Percentiles rank a stretch among this genome's conserved stretches.
These are phyloP conservation scores for Eutrema yunnanense DNA, from an alignment of 345 rosid species.

Conservation along the genomic window DNA sequence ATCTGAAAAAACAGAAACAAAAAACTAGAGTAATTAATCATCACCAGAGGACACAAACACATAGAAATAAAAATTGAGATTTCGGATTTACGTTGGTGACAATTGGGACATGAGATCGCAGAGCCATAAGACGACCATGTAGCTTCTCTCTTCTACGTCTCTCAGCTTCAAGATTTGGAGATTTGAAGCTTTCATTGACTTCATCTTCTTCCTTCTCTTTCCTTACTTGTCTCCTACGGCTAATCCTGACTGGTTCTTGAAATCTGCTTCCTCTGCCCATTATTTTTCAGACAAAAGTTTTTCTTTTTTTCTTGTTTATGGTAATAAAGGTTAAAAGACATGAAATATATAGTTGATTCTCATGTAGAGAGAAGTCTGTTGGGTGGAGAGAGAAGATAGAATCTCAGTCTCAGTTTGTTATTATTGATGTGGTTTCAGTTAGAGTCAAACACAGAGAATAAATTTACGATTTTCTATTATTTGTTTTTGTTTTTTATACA, in stretches of 20 bases:
- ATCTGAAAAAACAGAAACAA: slow-evolving; percentile 36
- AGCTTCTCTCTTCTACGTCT: slow-evolving; percentile 77
- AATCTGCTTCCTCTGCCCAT: slow-evolving; percentile 1
- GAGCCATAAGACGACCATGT: slow-evolving; percentile 53
- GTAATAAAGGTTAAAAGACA: slow-evolving; percentile 8
- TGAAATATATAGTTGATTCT: slow-evolving; percentile 28
- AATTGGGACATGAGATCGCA: slow-evolving; percentile 76
- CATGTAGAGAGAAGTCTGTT: slow-evolving; percentile 22
- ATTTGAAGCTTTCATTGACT: slow-evolving; percentile 35
- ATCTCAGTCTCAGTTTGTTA: slow-evolving; percentile 34
- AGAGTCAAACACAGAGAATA: slow-evolving; percentile 25
- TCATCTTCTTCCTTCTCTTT: slow-evolving; percentile 26
- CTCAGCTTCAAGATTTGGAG: slow-evolving; percentile 77
- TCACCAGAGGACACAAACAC: neutral
- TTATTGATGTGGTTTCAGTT: slow-evolving; percentile 29
- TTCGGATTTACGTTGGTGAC: slow-evolving; percentile 61
- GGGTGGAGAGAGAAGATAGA: slow-evolving; percentile 13
- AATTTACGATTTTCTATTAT: neutral
- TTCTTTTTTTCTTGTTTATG: neutral
- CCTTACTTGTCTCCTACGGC: slow-evolving; percentile 40
- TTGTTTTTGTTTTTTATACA: neutral
- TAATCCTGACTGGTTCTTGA: slow-evolving; percentile 11
- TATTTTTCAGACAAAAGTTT: neutral
- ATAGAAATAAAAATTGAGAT: neutral
- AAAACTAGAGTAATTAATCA: neutral